Base-by-base conservation (phyloP, 2,329 filamentous ascomycete genomes). In the Aspergillus carbonarius region DNA sequence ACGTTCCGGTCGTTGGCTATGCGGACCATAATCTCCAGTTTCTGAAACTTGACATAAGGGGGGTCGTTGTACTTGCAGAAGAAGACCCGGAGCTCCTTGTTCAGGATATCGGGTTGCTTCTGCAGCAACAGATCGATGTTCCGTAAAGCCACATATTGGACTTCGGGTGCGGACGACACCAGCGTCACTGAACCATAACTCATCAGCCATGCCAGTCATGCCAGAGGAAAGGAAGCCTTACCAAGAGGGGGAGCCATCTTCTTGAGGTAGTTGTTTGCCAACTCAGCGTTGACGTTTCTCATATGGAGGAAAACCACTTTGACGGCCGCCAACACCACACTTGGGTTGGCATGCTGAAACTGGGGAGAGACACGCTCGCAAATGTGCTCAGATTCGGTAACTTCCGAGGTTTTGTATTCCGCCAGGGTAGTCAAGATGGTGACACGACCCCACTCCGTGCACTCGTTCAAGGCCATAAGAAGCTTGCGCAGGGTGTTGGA, bases 1-100 rank as follows among this genome's bases (percentile, higher is more conserved):
- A 93, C 93, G 72, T 98, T 99, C 72, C 89, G 90, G 67, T 97
- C 93, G 78, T 97, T 98, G 61, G 93, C 92, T 87, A 99, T 98
- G 75, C 95, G 88, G 49, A 99, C 93, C 95, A 99, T 98, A 63
- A 98, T 98, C 74, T 99, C 95, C 51, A 99, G 85, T 74, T 99
- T 99, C 73, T 96, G 90, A 60, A 99, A 87, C 77, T 99, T 99
- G 69, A 99, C 88, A 74, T 99, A 99, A 20, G 92, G 92, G 1
- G 95, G 93, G 68, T 99, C 95, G 73, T 98, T 98, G 81, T 99
- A 99, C 79, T 99, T 99, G 88, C 95, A 99, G 80, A 99, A 99
- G 80, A 99, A 99, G 8, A 99, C 95, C 46, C 95, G 87, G 70
- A 99, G 87, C 76, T 99, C 95, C 76, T 98, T 98, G 82, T 91